These are phyloP conservation scores for Tritrichomonas musculus DNA, from an alignment of 208 protist species.

Conservation along the genomic window DNA sequence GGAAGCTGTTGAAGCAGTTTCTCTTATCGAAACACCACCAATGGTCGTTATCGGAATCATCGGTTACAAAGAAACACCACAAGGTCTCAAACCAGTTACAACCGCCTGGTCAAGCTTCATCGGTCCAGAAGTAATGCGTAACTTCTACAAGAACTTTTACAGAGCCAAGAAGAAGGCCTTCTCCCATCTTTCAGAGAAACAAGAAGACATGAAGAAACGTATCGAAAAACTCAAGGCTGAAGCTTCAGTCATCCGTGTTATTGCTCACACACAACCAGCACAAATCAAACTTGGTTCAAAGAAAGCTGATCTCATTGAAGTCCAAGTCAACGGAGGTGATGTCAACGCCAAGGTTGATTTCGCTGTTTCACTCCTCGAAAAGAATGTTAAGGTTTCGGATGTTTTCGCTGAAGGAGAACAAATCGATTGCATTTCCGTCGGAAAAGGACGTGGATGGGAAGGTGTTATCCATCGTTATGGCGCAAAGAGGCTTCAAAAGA, in stretches of 20 bases:
- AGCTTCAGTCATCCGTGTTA: constrained; percentile 84
- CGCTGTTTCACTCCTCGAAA: constrained; percentile 80
- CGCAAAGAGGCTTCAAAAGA: constrained; percentile 85
- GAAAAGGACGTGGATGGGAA: constrained; percentile 89
- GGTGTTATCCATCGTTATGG: constrained; percentile 95
- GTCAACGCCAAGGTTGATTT: constrained; percentile 91
- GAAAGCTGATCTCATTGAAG: constrained; percentile 81
- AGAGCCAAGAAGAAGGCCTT: neutral
- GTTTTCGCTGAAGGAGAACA: constrained; percentile 89
- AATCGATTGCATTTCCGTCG: constrained; percentile 89
- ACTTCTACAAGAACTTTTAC: neutral
- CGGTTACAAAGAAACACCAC: neutral
- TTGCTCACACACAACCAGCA: constrained; percentile 93
- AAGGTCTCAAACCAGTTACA: constrained; percentile 27
- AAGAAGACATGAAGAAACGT: constrained; percentile 68
- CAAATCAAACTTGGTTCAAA: constrained; percentile 90
- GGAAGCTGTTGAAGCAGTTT: no score
- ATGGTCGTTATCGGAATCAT: neutral
- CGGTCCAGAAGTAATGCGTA: neutral
- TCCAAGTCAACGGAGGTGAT: constrained; percentile 76
- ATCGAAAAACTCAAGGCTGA: constrained; percentile 84
- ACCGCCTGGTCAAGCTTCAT: neutral
- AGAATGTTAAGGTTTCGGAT: constrained; percentile 76
- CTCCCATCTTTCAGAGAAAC: constrained; percentile 46
- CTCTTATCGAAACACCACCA: no score